Evolutionary conservation across 129 eudicot genomes (phyloP).

Genomic region (Centrapalus pauciflorus): DNA sequence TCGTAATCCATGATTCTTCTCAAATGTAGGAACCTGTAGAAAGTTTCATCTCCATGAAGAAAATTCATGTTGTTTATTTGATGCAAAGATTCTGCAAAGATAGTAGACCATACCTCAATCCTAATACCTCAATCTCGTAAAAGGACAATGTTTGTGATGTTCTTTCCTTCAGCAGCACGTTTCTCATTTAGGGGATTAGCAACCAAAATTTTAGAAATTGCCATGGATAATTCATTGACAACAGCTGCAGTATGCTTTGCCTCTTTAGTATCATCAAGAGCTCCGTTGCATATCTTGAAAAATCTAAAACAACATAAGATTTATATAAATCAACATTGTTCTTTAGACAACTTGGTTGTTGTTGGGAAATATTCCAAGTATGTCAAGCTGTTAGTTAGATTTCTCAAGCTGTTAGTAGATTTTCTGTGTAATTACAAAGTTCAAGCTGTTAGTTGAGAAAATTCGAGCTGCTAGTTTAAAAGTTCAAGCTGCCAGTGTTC

Average conservation of each 20-base stretch:
- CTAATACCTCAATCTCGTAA: slow-evolving; percentile 97
- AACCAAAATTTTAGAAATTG: slow-evolving; percentile 65
- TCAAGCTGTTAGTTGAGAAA: too few relatives aligned
- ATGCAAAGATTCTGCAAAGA: slow-evolving; percentile 3
- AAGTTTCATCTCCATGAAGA: neutral
- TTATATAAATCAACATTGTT: neutral
- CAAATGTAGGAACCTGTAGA: slow-evolving; percentile 64
- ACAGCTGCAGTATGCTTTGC: slow-evolving; percentile 86
- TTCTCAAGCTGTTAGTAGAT: too few relatives aligned
- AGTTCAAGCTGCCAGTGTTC: too few relatives aligned
- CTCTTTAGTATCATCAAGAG: slow-evolving; percentile 88
- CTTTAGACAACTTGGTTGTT: neutral
- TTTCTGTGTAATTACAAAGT: too few relatives aligned
- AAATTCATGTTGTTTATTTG: neutral
- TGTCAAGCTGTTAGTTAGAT: too few relatives aligned
- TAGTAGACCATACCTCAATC: slow-evolving; percentile 56
- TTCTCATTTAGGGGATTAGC: slow-evolving; percentile 73
- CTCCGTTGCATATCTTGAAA: slow-evolving; percentile 87
- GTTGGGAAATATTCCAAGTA: too few relatives aligned
- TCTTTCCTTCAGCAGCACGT: slow-evolving; percentile 85
- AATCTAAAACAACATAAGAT: slow-evolving; percentile 12
- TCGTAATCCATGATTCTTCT: slow-evolving; percentile 47
- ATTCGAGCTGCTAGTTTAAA: too few relatives aligned
- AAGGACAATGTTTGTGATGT: slow-evolving; percentile 81
- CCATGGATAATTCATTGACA: slow-evolving; percentile 82